A percentile compares a stretch with the other conserved stretches of the same genome.
Conservation (phyloP, 495 filamentous ascomycete genomes). For the Cenococcum geophilum region DNA sequence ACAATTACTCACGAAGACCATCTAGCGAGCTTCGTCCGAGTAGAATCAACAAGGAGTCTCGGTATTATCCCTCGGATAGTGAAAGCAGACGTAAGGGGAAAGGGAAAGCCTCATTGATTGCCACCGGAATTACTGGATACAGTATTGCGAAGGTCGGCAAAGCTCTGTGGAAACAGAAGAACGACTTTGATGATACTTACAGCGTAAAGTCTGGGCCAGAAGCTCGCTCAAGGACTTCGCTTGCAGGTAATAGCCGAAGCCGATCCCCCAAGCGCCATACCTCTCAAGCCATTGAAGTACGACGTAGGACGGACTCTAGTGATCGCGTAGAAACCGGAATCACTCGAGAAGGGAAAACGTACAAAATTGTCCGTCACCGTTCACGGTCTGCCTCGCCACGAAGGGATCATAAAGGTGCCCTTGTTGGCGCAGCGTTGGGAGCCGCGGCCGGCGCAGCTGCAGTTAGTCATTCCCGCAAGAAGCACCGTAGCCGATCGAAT, state of each 20-base stretch:
- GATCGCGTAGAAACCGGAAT: constrained; percentile 25
- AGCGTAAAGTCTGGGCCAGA: constrained; percentile 48
- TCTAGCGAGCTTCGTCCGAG: constrained; percentile 28
- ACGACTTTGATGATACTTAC: constrained; percentile 57
- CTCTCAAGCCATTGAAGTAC: constrained; percentile 39
- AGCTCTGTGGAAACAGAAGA: constrained; percentile 45
- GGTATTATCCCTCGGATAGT: constrained; percentile 28
- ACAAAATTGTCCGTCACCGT: constrained; percentile 29
- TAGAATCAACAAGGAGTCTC: constrained; percentile 29
- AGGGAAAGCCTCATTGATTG: constrained; percentile 46
- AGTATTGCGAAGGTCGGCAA: constrained; percentile 46
- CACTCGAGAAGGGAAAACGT: constrained; percentile 21
- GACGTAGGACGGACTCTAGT: constrained; percentile 21
- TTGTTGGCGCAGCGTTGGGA: constrained; percentile 44
- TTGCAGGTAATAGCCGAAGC: constrained; percentile 36
- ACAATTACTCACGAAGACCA: constrained; percentile 46
- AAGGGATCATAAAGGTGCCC: constrained; percentile 37
- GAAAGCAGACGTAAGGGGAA: constrained; percentile 45
- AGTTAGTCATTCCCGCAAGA: constrained; percentile 13
- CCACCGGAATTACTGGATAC: constrained; percentile 45
- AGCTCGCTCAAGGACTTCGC: constrained; percentile 35
- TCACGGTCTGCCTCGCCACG: constrained; percentile 43
- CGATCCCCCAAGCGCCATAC: constrained; percentile 39
- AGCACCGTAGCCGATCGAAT: constrained; percentile 27
- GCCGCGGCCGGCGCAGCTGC: constrained; percentile 36